Evolutionary conservation across 805 yeast genomes (phyloP), one percentile per base, ranked within the genome.

Genomic region (Kuraishia floccosa): DNA sequence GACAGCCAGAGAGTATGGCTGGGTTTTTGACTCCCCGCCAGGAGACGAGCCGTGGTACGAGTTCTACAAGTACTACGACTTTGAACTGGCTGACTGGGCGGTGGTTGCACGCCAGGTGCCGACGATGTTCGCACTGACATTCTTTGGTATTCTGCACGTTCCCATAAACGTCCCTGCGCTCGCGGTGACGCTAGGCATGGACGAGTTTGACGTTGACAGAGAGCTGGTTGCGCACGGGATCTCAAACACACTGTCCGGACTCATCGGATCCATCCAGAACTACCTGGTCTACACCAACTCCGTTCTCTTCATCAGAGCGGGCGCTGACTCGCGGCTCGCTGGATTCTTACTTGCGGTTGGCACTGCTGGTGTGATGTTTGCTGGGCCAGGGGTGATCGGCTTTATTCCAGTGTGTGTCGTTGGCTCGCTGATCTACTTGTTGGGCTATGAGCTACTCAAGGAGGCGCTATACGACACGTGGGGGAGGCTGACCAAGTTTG

Each of bases 121-220:
- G 5, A 80, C 94, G 3, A 91, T 91, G 96, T 57, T 89, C 33
- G 98, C 98, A 0, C 62, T 91, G 39, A 87, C 97, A 0, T 91
- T 91, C 49, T 91, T 91, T 47, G 98, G 98, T 9, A 80, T 91
- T 24, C 58, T 91, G 33, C 98, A 91, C 46, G 98, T 91, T 8
- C 98, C 98, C 4, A 91, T 91, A 37, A 91, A 91, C 50, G 96
- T 91, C 10, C 98, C 98, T 1, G 97, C 98, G 0, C 63, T 91
- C 28, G 96, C 97, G 0, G 91, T 87, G 12, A 80, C 94, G 5
- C 69, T 84, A 1, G 83, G 84, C 3, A 78, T 82, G 68, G 91
- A 82, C 52, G 76, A 77, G 34, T 72, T 82, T 41, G 94, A 87
- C 49, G 94, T 91, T 25, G 94, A 91, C 52, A 67, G 87, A 35